A percentile compares a stretch with the other conserved stretches of the same genome.
Conservation (phyloP, 106 monocot species). For the Dioscorea zingiberensis region DNA sequence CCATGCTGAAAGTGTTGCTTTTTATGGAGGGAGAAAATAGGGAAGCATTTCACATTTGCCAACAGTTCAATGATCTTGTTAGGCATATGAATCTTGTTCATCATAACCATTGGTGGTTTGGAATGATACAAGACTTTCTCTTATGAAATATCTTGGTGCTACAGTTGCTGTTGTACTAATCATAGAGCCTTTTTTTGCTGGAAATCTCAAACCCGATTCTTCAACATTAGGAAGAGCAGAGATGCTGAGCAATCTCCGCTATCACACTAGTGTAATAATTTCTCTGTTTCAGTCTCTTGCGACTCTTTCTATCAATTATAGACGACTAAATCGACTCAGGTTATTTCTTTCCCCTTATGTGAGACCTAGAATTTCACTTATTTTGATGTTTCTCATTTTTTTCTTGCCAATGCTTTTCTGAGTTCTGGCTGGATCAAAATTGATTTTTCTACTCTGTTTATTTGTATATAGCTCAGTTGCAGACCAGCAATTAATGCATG, state of each 20-base stretch:
- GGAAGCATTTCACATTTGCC: slow-evolving; percentile 72
- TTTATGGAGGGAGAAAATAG: slow-evolving; percentile 95
- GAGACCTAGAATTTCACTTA: neutral
- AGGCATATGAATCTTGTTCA: slow-evolving; percentile 77
- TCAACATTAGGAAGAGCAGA: slow-evolving; percentile 97
- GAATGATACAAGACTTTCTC: slow-evolving; percentile 98
- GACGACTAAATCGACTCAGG: slow-evolving; percentile 90
- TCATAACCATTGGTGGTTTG: slow-evolving; percentile 98
- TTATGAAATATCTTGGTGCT: slow-evolving; percentile 97
- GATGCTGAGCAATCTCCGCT: slow-evolving; percentile 98
- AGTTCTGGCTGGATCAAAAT: too few species aligned
- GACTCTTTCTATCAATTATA: slow-evolving; percentile 77
- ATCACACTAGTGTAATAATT: slow-evolving; percentile 99
- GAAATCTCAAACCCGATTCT: slow-evolving; percentile 83
- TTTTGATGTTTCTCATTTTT: too few species aligned
- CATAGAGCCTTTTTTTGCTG: slow-evolving; percentile 98
- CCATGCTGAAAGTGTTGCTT: slow-evolving; percentile 94
- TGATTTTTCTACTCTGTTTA: too few species aligned
- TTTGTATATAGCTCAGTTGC: too few species aligned
- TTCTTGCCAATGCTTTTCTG: too few species aligned
- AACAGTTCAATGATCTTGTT: slow-evolving; percentile 68
- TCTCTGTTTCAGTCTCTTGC: slow-evolving; percentile 96
- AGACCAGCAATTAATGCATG: too few species aligned
- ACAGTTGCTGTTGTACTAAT: slow-evolving; percentile 91
- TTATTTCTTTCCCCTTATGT: slow-evolving; percentile 18